These are phyloP conservation scores for Aspergillus brunneoviolaceus DNA, from an alignment of 2,329 filamentous ascomycete genomes.

Conservation along the genomic window DNA sequence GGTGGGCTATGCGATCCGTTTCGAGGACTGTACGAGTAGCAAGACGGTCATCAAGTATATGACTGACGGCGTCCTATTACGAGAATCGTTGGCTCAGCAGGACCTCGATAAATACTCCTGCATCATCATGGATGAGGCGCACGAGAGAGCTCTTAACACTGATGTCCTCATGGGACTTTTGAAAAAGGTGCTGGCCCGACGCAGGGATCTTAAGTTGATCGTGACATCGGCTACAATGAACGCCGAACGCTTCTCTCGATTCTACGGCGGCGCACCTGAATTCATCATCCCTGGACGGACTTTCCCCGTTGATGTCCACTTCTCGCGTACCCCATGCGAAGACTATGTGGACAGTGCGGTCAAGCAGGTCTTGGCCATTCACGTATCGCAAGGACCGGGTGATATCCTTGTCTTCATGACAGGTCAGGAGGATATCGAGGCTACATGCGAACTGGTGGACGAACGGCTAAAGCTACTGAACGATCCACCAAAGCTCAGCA, in stretches of 20 bases:
- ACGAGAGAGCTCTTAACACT: constrained; percentile 93
- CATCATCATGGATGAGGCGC: constrained; percentile 99
- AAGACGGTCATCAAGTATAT: constrained; percentile 98
- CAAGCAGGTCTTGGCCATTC: constrained; percentile 91
- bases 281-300: constrained; percentile 95
- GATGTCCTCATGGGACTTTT: constrained; percentile 97
- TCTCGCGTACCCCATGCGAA: constrained; percentile 89
- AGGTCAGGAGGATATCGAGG: constrained; percentile 96
- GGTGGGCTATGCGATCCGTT: constrained; percentile 96
- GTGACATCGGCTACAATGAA: constrained; percentile 99
- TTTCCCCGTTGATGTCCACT: constrained; percentile 96
- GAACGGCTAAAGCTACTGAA: constrained; percentile 86
- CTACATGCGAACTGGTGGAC: constrained; percentile 88
- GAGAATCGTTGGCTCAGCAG: constrained; percentile 88
- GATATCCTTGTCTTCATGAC: constrained; percentile 99
- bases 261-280: constrained; percentile 93
- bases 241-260: constrained; percentile 89
- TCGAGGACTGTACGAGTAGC: constrained; percentile 96
- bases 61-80: constrained; percentile 92
- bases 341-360: constrained; percentile 98
- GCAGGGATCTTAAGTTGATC: constrained; percentile 90
- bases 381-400: constrained; percentile 87
- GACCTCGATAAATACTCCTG: constrained; percentile 96
- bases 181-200: constrained; percentile 89
- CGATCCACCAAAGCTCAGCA: constrained; percentile 90